Conservation (phyloP, 2,329 filamentous ascomycete species). For the Xylariaceae sp. region DNA sequence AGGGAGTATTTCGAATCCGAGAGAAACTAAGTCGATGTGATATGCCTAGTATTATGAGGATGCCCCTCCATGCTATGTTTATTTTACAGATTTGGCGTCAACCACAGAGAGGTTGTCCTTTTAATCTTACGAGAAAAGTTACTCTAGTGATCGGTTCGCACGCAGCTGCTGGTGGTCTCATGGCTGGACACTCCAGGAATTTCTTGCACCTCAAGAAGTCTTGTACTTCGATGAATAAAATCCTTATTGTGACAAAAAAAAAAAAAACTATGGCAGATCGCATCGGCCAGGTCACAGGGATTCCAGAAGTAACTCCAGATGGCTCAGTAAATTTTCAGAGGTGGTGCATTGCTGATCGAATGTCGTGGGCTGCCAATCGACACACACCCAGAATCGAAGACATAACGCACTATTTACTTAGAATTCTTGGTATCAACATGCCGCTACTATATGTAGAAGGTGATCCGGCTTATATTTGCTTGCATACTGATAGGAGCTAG, state of each 20-base stretch:
- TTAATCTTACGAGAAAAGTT: not conserved
- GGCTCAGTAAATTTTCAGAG: not conserved
- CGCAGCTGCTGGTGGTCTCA: not conserved
- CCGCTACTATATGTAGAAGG: conserved; percentile 3
- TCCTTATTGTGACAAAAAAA: not conserved
- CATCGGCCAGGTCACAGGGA: not conserved
- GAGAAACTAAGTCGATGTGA: not conserved
- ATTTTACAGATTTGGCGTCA: not conserved
- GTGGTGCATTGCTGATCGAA: not conserved
- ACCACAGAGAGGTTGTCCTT: not conserved
- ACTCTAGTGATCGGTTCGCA: too few relatives aligned
- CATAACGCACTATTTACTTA: conserved; percentile 1
- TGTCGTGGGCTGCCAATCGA: conserved; percentile 1
- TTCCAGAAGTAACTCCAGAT: not conserved
- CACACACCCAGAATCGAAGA: not conserved
- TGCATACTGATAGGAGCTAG: too few relatives aligned
- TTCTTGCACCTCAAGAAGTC: not conserved
- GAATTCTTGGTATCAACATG: conserved; percentile 1
- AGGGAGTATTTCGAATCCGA: not conserved
- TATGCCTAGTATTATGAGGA: not conserved
- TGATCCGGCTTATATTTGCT: not conserved
- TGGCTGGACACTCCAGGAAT: not conserved
- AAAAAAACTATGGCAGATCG: not conserved
- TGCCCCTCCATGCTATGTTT: not conserved
- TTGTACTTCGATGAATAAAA: conserved; percentile 1